phyloP scores from a whole-genome alignment of 805 yeast genomes.

The Blastobotrys attinorum region DNA sequence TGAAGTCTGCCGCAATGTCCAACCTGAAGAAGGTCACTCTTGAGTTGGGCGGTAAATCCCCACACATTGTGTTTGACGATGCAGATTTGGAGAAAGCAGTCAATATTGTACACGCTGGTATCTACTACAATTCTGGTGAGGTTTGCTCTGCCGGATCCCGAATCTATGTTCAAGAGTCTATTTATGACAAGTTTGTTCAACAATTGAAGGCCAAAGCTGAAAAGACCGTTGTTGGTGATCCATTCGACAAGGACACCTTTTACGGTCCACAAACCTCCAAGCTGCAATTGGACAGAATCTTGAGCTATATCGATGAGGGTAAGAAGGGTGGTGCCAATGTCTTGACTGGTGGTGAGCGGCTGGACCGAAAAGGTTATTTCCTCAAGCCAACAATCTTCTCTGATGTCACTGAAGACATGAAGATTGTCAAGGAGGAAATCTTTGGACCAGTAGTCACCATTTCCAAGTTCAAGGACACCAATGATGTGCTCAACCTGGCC shows the following conservation, averaged over 20 bases:
- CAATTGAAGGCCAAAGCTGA: slow-evolving; percentile 49
- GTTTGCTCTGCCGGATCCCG: slow-evolving; percentile 95
- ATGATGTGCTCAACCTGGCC: slow-evolving; percentile 61
- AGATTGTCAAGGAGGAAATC: slow-evolving; percentile 72
- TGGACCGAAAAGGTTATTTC: slow-evolving; percentile 49
- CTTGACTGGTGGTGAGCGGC: slow-evolving; percentile 66
- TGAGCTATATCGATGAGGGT: slow-evolving; percentile 70
- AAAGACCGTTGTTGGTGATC: slow-evolving; percentile 50
- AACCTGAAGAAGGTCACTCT: slow-evolving; percentile 83
- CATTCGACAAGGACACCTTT: slow-evolving; percentile 62
- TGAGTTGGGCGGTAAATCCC: slow-evolving; percentile 96
- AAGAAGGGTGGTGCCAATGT: slow-evolving; percentile 75
- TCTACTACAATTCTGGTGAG: slow-evolving; percentile 91
- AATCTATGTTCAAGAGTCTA: slow-evolving; percentile 74
- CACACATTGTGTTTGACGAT: slow-evolving; percentile 80
- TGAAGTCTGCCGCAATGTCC: slow-evolving; percentile 63
- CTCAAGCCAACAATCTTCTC: slow-evolving; percentile 72
- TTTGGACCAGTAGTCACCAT: slow-evolving; percentile 85
- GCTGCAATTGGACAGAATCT: slow-evolving; percentile 66
- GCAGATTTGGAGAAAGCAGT: slow-evolving; percentile 75
- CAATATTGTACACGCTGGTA: slow-evolving; percentile 65
- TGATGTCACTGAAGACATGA: slow-evolving; percentile 58
- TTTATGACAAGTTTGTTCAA: slow-evolving; percentile 66
- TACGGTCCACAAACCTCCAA: slow-evolving; percentile 91
- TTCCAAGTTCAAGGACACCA: slow-evolving; percentile 54